These are phyloP conservation scores for Sporothrix protearum DNA, from an alignment of 2,329 filamentous ascomycete genomes.

Conservation along the genomic window DNA sequence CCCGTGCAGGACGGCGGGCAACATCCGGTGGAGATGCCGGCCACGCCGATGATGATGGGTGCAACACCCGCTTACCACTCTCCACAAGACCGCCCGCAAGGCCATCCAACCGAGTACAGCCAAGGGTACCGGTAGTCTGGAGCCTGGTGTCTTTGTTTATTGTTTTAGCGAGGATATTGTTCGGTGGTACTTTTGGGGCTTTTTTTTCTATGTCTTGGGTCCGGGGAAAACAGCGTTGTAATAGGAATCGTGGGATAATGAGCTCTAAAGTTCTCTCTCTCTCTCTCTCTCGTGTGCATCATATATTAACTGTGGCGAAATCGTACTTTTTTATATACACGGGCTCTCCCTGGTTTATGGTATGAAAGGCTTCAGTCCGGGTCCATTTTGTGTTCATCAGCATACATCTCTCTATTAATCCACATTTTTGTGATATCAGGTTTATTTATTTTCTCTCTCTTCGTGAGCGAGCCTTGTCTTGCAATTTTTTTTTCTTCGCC, in stretches of 20 bases:
- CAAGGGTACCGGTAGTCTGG: neutral
- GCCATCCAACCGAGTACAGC: neutral
- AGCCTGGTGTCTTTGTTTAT: neutral
- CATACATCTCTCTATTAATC: neutral
- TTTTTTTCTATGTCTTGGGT: neutral
- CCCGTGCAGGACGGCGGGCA: conserved; percentile 40
- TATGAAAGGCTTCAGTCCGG: neutral
- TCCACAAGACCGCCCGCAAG: neutral
- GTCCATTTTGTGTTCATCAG: neutral
- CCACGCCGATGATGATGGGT: conserved; percentile 23
- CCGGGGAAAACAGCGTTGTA: neutral
- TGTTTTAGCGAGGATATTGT: neutral
- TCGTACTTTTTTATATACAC: neutral
- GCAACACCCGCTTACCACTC: neutral
- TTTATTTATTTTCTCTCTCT: neutral
- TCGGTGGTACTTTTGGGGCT: neutral
- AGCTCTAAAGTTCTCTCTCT: neutral
- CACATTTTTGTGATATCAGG: neutral
- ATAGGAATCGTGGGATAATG: neutral
- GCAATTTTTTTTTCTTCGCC: neutral
- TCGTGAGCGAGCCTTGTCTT: neutral
- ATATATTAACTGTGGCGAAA: neutral
- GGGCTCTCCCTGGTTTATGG: neutral
- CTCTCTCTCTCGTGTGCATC: neutral
- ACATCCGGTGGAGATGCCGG: conserved; percentile 33